Conservation (phyloP, 2,329 filamentous ascomycete species). For the Penicillium polonicum region DNA sequence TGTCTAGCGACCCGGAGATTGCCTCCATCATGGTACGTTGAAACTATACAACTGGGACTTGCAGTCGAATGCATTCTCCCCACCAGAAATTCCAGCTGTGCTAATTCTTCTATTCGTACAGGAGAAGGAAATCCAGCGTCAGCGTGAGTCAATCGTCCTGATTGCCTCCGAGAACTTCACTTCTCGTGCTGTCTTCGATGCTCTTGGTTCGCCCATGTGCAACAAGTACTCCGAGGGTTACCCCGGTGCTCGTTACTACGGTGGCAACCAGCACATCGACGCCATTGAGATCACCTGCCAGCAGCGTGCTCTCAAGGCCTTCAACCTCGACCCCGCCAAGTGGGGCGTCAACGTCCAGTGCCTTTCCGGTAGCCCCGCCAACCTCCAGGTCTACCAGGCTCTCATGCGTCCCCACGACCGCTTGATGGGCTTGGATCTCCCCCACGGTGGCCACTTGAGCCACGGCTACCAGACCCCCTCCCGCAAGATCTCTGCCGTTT, state of each 20-base stretch:
- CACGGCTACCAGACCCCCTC: slow-evolving; percentile 96
- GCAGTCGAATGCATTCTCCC: background rate
- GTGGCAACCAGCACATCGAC: slow-evolving; percentile 98
- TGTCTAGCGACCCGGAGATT: slow-evolving; percentile 90
- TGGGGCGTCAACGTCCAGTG: slow-evolving; percentile 99
- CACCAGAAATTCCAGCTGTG: background rate
- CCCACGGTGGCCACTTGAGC: slow-evolving; percentile 91
- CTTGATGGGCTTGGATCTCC: slow-evolving; percentile 94
- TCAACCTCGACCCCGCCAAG: slow-evolving; percentile 79
- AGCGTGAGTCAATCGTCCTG: slow-evolving; percentile 96
- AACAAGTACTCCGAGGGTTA: slow-evolving; percentile 99
- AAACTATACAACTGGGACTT: background rate
- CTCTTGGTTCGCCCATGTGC: slow-evolving; percentile 89
- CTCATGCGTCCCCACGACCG: slow-evolving; percentile 90
- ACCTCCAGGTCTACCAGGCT: slow-evolving; percentile 96
- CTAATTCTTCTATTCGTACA: slow-evolving; percentile 45
- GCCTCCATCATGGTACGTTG: slow-evolving; percentile 86
- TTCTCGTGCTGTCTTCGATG: slow-evolving; percentile 96
- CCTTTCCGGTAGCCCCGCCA: slow-evolving; percentile 88
- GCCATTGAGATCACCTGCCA: slow-evolving; percentile 94
- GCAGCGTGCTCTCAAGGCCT: slow-evolving; percentile 85
- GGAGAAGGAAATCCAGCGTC: slow-evolving; percentile 92
- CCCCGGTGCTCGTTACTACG: slow-evolving; percentile 97
- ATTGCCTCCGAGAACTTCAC: slow-evolving; percentile 99
- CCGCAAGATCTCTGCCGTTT: slow-evolving; percentile 95